These are phyloP conservation scores for Biscogniauxia marginata DNA, from an alignment of 2,329 filamentous ascomycete species.

Conservation along the genomic window DNA sequence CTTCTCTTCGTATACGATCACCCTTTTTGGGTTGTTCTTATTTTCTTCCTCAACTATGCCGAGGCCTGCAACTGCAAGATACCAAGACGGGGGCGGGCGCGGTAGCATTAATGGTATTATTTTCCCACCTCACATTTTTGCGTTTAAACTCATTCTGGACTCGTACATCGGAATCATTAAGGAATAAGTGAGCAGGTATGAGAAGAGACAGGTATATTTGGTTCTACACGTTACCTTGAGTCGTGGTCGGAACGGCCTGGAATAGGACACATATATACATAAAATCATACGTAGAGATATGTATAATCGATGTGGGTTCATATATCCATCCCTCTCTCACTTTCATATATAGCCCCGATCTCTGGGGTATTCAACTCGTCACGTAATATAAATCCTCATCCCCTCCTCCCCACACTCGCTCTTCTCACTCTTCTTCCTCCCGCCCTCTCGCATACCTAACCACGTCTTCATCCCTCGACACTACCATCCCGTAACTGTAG, in stretches of 20 bases:
- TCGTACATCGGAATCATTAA: too few relatives aligned
- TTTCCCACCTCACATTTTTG: background rate
- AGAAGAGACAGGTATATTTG: background rate
- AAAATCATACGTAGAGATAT: too few relatives aligned
- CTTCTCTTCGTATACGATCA: background rate
- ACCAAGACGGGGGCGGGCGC: background rate
- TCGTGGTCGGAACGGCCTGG: background rate
- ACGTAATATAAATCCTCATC: too few relatives aligned
- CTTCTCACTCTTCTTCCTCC: slow-evolving; percentile 66
- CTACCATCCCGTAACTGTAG: slow-evolving; percentile 64
- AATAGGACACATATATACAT: background rate
- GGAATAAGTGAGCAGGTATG: background rate
- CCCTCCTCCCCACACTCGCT: slow-evolving; percentile 38
- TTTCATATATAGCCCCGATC: too few relatives aligned
- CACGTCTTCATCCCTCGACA: slow-evolving; percentile 62
- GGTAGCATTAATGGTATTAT: background rate
- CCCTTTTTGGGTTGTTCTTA: background rate
- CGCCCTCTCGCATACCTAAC: slow-evolving; percentile 52
- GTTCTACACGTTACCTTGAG: background rate
- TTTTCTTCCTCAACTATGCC: background rate
- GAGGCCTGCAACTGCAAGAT: background rate
- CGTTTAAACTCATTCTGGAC: too few relatives aligned
- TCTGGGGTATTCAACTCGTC: too few relatives aligned
- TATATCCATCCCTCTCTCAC: too few relatives aligned
- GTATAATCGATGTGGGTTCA: too few relatives aligned